Base-by-base conservation (phyloP, 2,329 filamentous ascomycete genomes). In the Chaetomium strumarium region DNA sequence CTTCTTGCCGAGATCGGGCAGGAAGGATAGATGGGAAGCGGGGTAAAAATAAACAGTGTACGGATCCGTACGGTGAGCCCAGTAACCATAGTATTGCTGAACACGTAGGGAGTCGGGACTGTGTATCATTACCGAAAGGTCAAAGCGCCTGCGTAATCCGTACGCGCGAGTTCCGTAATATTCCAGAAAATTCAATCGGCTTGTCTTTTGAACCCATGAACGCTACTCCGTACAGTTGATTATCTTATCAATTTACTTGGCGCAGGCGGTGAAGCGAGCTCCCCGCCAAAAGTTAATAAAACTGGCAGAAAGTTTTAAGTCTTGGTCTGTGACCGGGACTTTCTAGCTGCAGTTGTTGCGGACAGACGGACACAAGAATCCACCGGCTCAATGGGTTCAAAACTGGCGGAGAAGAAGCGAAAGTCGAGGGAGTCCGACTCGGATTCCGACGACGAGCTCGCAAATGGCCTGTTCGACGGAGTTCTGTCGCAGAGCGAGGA, bases 381-480 rank as follows among this genome's bases (percentile, higher is more conserved):
- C 54, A 55, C 54, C 51, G 51, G 38, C 39, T 63, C 65, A 61
- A 75, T 75, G 72, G 70, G 64, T 55, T 63, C 70, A 41, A 67
- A 66, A 58, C 68, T 71, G 53, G 62, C 67, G 42, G 74, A 70
- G 31, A 76, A 79, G 67, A 88, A 88, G 74, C 80, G 85, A 59
- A 88, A 87, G 69, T 79, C 79, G 55, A 74, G 80, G 17, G 77
- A 75, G 20, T 73, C 74, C 31, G 79, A 81, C 60, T 73, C 78
- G 56, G 68, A 74, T 2, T 83, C 79, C 19, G 83, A 83, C 31
- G 77, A 82, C 60, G 83, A 86, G 60, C 78, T 85, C 55, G 72
- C 69, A 49, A 74, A 78, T 51, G 73, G 73, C 31, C 67, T 76
- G 42, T 69, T 83, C 14, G 77, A 83, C 52, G 80, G 78, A 30